Evolutionary conservation across 768 basidiomycete species (phyloP), one percentile per base, ranked within the genome.

Genomic region (Collybia nuda): DNA sequence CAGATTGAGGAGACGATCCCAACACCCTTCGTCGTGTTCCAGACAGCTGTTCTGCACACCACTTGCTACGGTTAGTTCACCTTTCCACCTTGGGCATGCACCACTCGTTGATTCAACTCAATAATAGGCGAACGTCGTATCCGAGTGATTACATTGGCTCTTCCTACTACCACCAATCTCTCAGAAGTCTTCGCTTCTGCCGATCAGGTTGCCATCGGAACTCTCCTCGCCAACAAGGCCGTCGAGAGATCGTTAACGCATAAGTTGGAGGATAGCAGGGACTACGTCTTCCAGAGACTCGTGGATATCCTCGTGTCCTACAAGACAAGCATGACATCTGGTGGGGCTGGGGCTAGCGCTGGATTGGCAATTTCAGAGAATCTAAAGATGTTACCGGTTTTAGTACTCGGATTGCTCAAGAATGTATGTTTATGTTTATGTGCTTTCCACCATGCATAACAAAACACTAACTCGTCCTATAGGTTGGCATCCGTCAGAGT

Each of bases 401-500:
- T 99, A 53, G 75, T 89, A 24, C 86, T 98, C 38, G 96, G 92
- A 14, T 66, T 99, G 51, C 67, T 98, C 68, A 99, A 99, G 77
- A 96, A 98, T 61, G 95, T 95, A 52, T 60, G 82, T 71, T 6
- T 11, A 17, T 2, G 24, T 15, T 32, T 19, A 44, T 5, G 8
- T 26, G 42, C 15, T 18, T 39, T 11, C 47, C 18, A n/a, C 9
- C 6, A 4, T 23, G 28, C 21, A 42, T n/a, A n/a, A n/a, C n/a
- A n/a, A n/a, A 6, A 51, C 44, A 22, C 29, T 32, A 41, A 23
- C 35, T 17, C 53, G 23, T 51, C 35, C 40, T 58, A 15, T 60
- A 94, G 92, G 89, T 96, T 56, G 97, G 93, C 40, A 78, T 98
- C 45, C 84, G 97, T 48, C 94, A 98, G 75, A 98, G 95, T 69